phyloP scores from a whole-genome alignment of 163 green algal species.

The Scenedesmus sp. region DNA sequence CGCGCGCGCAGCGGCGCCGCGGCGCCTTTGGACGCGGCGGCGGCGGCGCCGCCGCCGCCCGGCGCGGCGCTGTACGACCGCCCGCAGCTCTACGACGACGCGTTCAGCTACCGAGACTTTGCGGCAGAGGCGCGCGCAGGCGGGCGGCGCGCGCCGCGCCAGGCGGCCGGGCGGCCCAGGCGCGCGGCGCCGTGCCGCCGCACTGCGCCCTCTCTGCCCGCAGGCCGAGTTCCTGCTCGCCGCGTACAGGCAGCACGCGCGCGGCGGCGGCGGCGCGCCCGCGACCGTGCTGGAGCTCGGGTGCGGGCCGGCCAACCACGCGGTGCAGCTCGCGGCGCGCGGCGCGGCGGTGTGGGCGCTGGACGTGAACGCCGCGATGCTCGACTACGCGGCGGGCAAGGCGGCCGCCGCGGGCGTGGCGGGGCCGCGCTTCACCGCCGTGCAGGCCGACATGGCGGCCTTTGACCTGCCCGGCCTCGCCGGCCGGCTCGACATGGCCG shows the following conservation, averaged over 20 bases:
- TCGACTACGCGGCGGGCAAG: conserved; percentile 23
- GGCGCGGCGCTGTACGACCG: conserved; percentile 31
- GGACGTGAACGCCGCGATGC: conserved; percentile 36
- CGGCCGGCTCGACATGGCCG: conserved; percentile 52
- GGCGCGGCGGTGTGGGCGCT: conserved; percentile 32
- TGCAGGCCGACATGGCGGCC: conserved; percentile 34
- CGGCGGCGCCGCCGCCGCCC: too few relatives aligned
- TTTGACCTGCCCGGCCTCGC: conserved; percentile 39
- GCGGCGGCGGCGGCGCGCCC: conserved; percentile 10
- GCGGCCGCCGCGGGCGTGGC: conserved; percentile 14
- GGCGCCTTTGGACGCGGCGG: too few relatives aligned
- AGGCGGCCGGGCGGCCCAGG: too few relatives aligned
- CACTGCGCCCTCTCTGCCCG: background rate
- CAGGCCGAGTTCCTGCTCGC: conserved; percentile 40
- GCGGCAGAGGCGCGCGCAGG: conserved; percentile 13
- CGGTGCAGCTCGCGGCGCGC: conserved; percentile 35
- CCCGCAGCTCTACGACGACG: conserved; percentile 45
- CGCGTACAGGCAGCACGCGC: conserved; percentile 33
- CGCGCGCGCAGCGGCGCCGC: too few relatives aligned
- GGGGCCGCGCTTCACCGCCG: conserved; percentile 8
- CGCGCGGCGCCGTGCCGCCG: too few relatives aligned
- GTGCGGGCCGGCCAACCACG: conserved; percentile 44
- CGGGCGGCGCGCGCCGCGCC: background rate
- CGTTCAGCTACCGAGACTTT: conserved; percentile 47
- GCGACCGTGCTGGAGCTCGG: conserved; percentile 34